Conservation (phyloP, 2,329 filamentous ascomycete species). For the Lachnellula occidentalis region DNA sequence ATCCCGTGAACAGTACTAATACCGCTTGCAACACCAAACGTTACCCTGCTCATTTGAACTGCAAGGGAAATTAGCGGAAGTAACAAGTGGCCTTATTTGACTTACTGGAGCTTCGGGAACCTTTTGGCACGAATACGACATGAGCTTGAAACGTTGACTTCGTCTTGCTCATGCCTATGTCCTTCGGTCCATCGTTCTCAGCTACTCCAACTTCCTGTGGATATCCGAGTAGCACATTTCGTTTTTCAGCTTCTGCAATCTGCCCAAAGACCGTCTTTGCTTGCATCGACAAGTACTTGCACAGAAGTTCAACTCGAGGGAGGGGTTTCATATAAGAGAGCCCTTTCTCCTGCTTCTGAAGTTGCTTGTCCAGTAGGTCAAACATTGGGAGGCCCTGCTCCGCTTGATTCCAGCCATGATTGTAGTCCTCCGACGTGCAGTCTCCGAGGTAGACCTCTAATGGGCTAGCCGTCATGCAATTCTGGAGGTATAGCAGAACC, state of each 20-base stretch:
- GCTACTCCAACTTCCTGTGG: slow-evolving; percentile 28
- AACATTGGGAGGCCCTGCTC: slow-evolving; percentile 42
- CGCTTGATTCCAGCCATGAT: slow-evolving; percentile 39
- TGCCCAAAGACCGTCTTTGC: slow-evolving; percentile 58
- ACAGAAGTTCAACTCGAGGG: slow-evolving; percentile 59
- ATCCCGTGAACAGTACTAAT: slow-evolving; percentile 24
- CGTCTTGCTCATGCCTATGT: slow-evolving; percentile 27
- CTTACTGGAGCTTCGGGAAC: slow-evolving; percentile 18
- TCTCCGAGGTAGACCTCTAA: slow-evolving; percentile 56
- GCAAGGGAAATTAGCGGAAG: slow-evolving; percentile 1
- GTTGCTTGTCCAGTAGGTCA: slow-evolving; percentile 38
- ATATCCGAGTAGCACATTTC: slow-evolving; percentile 62
- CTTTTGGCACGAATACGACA: slow-evolving; percentile 24
- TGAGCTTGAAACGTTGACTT: slow-evolving; percentile 13
- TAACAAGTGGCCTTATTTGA: neutral
- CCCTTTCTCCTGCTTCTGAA: slow-evolving; percentile 26
- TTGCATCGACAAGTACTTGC: slow-evolving; percentile 51
- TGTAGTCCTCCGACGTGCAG: slow-evolving; percentile 45
- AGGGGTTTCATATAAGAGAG: slow-evolving; percentile 43
- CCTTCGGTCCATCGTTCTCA: slow-evolving; percentile 16
- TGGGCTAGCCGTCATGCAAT: slow-evolving; percentile 61
- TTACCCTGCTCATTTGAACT: slow-evolving; percentile 28
- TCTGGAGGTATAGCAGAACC: slow-evolving; percentile 72
- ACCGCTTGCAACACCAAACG: slow-evolving; percentile 26
- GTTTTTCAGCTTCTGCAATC: slow-evolving; percentile 63